Percentiles rank a stretch among this genome's conserved stretches.
These are phyloP conservation scores for Rhexocercosporidium sp. DNA, from an alignment of 2,329 filamentous ascomycete genomes.

Conservation along the genomic window DNA sequence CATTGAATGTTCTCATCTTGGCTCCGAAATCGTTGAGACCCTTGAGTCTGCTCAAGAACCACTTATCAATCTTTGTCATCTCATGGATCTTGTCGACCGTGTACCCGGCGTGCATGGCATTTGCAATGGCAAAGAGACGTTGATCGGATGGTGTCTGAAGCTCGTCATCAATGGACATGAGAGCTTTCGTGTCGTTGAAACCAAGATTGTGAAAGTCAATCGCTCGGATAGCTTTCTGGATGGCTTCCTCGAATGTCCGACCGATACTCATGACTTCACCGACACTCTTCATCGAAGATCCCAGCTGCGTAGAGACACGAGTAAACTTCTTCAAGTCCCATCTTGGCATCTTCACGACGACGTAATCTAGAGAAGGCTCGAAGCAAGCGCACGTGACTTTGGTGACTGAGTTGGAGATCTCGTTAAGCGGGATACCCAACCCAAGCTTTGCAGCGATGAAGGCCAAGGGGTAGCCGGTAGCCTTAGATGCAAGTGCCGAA, in stretches of 20 bases:
- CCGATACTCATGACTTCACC: constrained; percentile 99
- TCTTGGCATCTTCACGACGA: constrained; percentile 97
- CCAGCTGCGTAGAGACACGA: constrained; percentile 91
- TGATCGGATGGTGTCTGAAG: constrained; percentile 97
- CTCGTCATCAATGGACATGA: constrained; percentile 96
- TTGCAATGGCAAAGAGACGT: constrained; percentile 95
- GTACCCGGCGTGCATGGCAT: constrained; percentile 95
- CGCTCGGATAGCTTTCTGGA: constrained; percentile 95
- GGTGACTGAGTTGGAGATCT: constrained; percentile 95
- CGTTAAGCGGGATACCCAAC: constrained; percentile 91
- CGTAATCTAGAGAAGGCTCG: constrained; percentile 96
- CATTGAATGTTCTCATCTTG: constrained; percentile 70
- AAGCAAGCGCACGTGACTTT: constrained; percentile 97
- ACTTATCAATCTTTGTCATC: constrained; percentile 97
- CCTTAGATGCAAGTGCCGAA: constrained; percentile 94
- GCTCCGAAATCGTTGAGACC: constrained; percentile 88
- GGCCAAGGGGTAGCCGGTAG: constrained; percentile 92
- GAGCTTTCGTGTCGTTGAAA: constrained; percentile 87
- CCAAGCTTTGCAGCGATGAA: constrained; percentile 98
- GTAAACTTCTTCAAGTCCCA: constrained; percentile 99
- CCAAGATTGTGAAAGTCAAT: constrained; percentile 96
- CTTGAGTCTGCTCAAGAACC: constrained; percentile 94
- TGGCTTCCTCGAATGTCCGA: constrained; percentile 95
- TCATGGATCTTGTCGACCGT: constrained; percentile 97
- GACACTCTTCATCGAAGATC: constrained; percentile 99